Base-by-base conservation (phyloP, 768 basidiomycete genomes). In the Dacryopinax spathularia region DNA sequence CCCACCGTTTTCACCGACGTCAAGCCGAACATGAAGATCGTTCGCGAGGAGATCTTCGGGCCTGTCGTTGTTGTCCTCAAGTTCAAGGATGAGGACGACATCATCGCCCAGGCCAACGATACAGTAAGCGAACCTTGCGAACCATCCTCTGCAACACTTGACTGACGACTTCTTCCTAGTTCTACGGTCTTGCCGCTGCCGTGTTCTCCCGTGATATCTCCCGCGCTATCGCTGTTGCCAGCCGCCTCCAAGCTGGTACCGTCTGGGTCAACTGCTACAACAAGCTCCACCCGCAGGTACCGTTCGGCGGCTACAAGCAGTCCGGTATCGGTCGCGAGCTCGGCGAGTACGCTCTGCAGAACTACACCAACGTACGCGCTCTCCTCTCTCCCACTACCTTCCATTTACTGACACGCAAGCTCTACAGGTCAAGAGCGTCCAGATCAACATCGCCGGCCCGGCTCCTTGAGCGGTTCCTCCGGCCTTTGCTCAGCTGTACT, bases 241-340 rank as follows among this genome's bases (percentile, higher is more conserved):
- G 90, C 72, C 79, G 75, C 64, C 76, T 97, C 65, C 81, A 88
- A 69, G 88, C 90, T 3, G 93, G 93, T 34, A 91, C 89, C 4
- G 82, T 80, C 2, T 92, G 87, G 86, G 77, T 86, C 65, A 69
- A 74, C 60, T 64, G 61, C 43, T 71, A 72, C 66, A 70, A 72
- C 68, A 34, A 63, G 65, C 71, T 84, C 15, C 77, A 86, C 68
- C 67, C 78, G 2, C 77, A 78, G 29, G 78, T 89, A 20, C 88
- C 91, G 0, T 92, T 92, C 70, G 91, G 91, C 65, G 91, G 91
- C 9, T 91, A 79, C 80, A 93, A 91, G 78, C 83, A 87, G 70
- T 84, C 82, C 35, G 89, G 89, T 65, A 84, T 90, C 22, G 90
- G 90, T 20, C 80, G 88, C 33, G 90, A 91, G 73, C 72, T 86